Evolutionary conservation across 2,329 filamentous ascomycete species (phyloP).

Genomic region (Metarhizium brunneum): DNA sequence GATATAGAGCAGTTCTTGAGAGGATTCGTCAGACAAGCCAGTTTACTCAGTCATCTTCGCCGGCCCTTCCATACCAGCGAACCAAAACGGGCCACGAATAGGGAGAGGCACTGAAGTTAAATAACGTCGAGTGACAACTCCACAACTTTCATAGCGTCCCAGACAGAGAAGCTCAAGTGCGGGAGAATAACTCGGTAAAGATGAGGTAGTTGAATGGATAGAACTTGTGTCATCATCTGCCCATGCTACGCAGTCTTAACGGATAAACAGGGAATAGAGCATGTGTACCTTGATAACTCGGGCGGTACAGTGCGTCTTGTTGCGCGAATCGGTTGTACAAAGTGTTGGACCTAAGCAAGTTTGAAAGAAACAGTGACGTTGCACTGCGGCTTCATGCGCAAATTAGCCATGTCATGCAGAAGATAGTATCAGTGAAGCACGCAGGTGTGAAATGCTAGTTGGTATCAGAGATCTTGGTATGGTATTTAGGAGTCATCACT

Average conservation of each 20-base stretch:
- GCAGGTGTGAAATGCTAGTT: not conserved
- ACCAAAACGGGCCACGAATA: constrained; percentile 48
- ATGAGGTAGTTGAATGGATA: constrained; percentile 69
- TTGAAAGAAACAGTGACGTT: not conserved
- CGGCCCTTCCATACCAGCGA: constrained; percentile 36
- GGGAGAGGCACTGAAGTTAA: constrained; percentile 46
- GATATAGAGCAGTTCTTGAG: not conserved
- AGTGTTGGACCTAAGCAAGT: not conserved
- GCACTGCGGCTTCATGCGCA: not conserved
- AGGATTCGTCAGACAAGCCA: constrained; percentile 47
- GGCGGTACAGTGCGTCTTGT: not conserved
- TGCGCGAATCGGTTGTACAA: not conserved
- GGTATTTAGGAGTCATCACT: constrained; percentile 59
- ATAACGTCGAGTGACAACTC: constrained; percentile 53
- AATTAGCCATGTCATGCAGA: not conserved
- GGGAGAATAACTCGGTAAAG: constrained; percentile 63
- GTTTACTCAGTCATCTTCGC: constrained; percentile 58
- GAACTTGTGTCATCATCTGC: constrained; percentile 42
- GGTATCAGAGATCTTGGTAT: constrained; percentile 51
- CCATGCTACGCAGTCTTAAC: not conserved
- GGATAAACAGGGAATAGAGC: not conserved
- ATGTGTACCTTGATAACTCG: not conserved
- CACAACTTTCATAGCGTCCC: constrained; percentile 61
- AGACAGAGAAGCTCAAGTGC: constrained; percentile 44
- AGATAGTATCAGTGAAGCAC: not conserved